These are phyloP conservation scores for Uronychia setigera DNA, from an alignment of 73 alveolate species.

Conservation along the genomic window DNA sequence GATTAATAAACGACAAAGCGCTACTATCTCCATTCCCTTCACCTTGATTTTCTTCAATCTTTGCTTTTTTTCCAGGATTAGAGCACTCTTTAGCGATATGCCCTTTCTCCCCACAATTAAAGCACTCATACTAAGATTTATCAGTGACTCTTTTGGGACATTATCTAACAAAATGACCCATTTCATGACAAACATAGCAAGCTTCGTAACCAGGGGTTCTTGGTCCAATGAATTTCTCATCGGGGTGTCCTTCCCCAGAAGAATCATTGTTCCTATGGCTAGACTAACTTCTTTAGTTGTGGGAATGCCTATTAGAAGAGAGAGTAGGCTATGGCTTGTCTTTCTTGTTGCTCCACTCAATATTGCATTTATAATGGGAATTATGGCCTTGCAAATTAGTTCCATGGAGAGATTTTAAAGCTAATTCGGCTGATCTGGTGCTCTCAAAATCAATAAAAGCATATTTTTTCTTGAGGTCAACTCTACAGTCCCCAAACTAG, in stretches of 20 bases:
- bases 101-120: slow-evolving; percentile 22
- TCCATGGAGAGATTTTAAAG: background rate
- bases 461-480: slow-evolving; percentile 12
- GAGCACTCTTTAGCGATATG: slow-evolving; percentile 21
- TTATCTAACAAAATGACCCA: slow-evolving; percentile 1
- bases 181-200: slow-evolving; percentile 2
- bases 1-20: too few species aligned
- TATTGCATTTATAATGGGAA: slow-evolving; percentile 3
- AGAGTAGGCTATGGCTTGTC: slow-evolving; percentile 8
- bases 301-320: too few species aligned
- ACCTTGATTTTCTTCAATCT: background rate
- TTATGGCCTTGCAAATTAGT: slow-evolving; percentile 8
- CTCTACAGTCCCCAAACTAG: slow-evolving; percentile 14
- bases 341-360: slow-evolving; percentile 20
- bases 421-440: slow-evolving; percentile 1
- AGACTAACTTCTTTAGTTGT: too few species aligned
- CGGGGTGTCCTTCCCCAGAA: too few species aligned
- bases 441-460: slow-evolving; percentile 9
- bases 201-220: slow-evolving; percentile 6
- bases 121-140: slow-evolving; percentile 13
- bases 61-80: background rate
- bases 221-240: background rate
- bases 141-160: slow-evolving; percentile 18
- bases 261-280: too few species aligned
- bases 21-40: too few species aligned